phyloP scores from a whole-genome alignment of 2,329 filamentous ascomycete genomes.

The Cercospora beticola region DNA sequence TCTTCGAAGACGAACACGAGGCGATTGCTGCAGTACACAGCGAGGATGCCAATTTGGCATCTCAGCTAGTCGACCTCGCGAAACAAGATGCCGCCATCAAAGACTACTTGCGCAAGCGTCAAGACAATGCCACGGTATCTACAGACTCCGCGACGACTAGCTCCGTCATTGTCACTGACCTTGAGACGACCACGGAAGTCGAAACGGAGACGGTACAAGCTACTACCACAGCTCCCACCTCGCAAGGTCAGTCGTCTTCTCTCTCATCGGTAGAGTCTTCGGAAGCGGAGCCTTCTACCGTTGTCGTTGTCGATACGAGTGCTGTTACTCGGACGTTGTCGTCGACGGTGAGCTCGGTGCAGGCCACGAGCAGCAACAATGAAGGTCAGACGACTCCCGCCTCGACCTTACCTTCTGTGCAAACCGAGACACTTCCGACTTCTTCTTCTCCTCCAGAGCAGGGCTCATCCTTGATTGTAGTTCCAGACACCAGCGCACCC shows the following conservation, averaged over 20 bases:
- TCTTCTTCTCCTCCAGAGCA: constrained; percentile 22
- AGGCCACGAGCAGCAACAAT: constrained; percentile 19
- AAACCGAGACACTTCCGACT: constrained; percentile 12
- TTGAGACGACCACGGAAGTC: constrained; percentile 29
- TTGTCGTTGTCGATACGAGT: constrained; percentile 18
- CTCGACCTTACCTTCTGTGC: constrained; percentile 8
- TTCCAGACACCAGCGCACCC: constrained; percentile 25
- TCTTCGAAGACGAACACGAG: constrained; percentile 64
- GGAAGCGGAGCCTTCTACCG: constrained; percentile 15
- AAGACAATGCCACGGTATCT: constrained; percentile 33
- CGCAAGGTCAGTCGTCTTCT: constrained; percentile 21
- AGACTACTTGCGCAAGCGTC: constrained; percentile 46
- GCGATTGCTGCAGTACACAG: constrained; percentile 64
- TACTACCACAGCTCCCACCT: constrained; percentile 22
- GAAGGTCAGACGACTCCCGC: constrained; percentile 22
- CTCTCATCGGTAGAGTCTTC: constrained; percentile 17
- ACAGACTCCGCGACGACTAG: constrained; percentile 29
- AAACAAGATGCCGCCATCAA: constrained; percentile 44
- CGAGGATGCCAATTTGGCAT: constrained; percentile 62
- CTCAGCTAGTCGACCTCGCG: constrained; percentile 63
- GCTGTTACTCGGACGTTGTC: constrained; percentile 14
- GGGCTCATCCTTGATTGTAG: constrained; percentile 25
- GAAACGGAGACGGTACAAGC: constrained; percentile 18
- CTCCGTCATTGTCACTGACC: constrained; percentile 29
- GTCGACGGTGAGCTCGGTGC: constrained; percentile 17